Conservation (phyloP, 139 green algal species). For the Micractinium sp. region DNA sequence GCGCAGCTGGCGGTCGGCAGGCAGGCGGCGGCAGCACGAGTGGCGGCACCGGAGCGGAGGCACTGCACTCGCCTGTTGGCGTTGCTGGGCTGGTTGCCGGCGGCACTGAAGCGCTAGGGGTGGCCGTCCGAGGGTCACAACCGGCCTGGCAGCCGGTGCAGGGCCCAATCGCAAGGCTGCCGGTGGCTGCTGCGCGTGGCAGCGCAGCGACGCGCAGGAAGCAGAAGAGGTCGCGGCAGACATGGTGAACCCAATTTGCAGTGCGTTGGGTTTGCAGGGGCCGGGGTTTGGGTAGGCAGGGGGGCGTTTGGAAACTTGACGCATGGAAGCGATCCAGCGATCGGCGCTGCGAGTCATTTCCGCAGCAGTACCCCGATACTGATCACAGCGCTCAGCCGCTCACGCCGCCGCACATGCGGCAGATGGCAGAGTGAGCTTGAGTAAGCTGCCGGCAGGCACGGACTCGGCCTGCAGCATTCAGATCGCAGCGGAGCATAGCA, state of each 20-base stretch:
- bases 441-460: too few relatives aligned
- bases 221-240: neutral
- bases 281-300: neutral
- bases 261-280: neutral
- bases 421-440: too few relatives aligned
- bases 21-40: neutral
- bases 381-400: too few relatives aligned
- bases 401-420: too few relatives aligned
- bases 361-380: too few relatives aligned
- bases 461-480: too few relatives aligned
- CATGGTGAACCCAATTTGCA: neutral
- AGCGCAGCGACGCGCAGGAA: neutral
- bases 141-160: neutral
- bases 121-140: neutral
- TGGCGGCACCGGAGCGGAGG: neutral
- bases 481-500: too few relatives aligned
- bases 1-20: neutral
- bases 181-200: neutral
- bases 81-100: neutral
- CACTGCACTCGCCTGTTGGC: neutral
- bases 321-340: too few relatives aligned
- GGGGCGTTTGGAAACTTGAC: neutral
- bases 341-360: too few relatives aligned
- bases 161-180: neutral
- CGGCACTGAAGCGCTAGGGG: neutral